phyloP scores from a whole-genome alignment of 257 asterid genomes.

The Haberlea rhodopensis region DNA sequence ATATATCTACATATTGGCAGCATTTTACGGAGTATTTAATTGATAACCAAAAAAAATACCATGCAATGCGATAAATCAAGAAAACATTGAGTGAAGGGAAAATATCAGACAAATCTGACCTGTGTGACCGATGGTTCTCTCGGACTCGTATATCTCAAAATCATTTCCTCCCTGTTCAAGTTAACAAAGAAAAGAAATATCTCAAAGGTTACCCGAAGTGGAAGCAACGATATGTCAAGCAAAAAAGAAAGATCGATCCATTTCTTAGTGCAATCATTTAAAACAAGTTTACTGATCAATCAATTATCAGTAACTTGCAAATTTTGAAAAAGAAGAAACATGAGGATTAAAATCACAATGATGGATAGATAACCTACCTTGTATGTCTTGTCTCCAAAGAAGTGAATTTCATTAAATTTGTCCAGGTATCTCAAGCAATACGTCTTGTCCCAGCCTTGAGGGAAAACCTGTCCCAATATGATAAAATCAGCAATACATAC shows the following conservation, averaged over 20 bases:
- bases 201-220: not conserved
- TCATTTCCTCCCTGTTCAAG: slow-evolving; percentile 86
- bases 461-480: slow-evolving; percentile 64
- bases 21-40: too few relatives aligned
- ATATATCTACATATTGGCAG: too few relatives aligned
- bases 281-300: not conserved
- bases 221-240: slow-evolving; percentile 5
- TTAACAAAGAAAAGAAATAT: slow-evolving; percentile 1
- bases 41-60: too few relatives aligned
- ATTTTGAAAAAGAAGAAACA: not conserved
- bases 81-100: not conserved
- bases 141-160: slow-evolving; percentile 80
- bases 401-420: slow-evolving; percentile 78
- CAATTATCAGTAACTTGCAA: not conserved
- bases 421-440: slow-evolving; percentile 85
- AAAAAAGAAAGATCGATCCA: not conserved
- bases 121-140: slow-evolving; percentile 86
- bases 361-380: slow-evolving; percentile 47
- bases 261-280: not conserved
- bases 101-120: slow-evolving; percentile 41
- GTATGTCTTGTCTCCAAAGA: slow-evolving; percentile 96
- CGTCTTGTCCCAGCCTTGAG: slow-evolving; percentile 98
- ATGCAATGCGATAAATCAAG: slow-evolving; percentile 9
- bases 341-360: slow-evolving; percentile 2
- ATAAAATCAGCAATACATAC: slow-evolving; percentile 15